Evolutionary conservation across 768 basidiomycete genomes (phyloP).

Genomic region (Suillus luteus): DNA sequence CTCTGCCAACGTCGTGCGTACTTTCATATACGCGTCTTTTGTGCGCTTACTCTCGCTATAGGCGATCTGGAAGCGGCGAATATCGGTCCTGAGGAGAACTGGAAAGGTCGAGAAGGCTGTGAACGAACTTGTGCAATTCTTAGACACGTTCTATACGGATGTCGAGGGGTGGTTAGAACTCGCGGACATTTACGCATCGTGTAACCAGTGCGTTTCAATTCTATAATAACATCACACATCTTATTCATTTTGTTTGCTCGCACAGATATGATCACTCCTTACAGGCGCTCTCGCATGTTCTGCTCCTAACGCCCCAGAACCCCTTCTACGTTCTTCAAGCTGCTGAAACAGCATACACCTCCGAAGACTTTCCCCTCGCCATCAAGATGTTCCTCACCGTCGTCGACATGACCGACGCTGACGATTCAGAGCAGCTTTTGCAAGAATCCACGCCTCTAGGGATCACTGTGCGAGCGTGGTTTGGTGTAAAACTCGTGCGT

Average conservation of each 20-base stretch:
- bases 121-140: conserved; percentile 66
- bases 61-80: conserved; percentile 81
- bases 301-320: conserved; percentile 84
- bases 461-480: conserved; percentile 74
- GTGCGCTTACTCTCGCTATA: conserved; percentile 23
- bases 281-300: conserved; percentile 76
- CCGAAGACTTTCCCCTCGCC: conserved; percentile 71
- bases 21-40: background rate
- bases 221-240: background rate
- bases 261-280: conserved; percentile 71
- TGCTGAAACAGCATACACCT: conserved; percentile 86
- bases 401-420: conserved; percentile 74
- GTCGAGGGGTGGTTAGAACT: conserved; percentile 88
- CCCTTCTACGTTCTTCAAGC: conserved; percentile 82
- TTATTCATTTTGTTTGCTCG: conserved; percentile 9
- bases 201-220: conserved; percentile 61
- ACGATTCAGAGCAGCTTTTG: conserved; percentile 49
- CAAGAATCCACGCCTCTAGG: conserved; percentile 51
- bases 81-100: conserved; percentile 65
- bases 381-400: conserved; percentile 78
- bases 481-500: conserved; percentile 78
- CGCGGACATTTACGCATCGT: conserved; percentile 73
- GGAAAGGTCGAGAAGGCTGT: conserved; percentile 69
- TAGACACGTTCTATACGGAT: conserved; percentile 89
- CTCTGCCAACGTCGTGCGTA: conserved; percentile 68